Evolutionary conservation across 257 asterid genomes (phyloP), one percentile per base, ranked within the genome.

Genomic region (Scutellaria barbata): DNA sequence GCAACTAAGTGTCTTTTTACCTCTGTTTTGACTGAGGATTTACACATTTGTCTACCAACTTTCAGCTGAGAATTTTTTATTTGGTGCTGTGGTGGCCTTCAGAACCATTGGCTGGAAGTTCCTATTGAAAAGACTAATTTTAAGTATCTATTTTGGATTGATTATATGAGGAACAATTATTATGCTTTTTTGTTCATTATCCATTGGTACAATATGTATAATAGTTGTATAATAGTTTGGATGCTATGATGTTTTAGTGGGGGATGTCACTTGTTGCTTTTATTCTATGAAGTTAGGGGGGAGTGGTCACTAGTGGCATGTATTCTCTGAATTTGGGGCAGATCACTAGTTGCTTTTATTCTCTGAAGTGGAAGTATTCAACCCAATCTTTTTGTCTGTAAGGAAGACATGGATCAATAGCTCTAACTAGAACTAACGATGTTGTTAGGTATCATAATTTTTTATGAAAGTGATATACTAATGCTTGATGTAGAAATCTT

Each of bases 1-100:
- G 2, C 13, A 60, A 39, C 5, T 1, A 22, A 7, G 17, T 11
- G 6, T 40, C 25, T 22, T 22, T 22, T 22, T 22, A 22, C 25
- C 25, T 22, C 25, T 22, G 25, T 68, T 54, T 54, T 48, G 60
- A 18, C 5, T 48, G 9, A 11, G 60, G 17, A 14, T 37, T 68
- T 22, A 22, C 25, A 22, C 25, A 22, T 22, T 22, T 22, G 25
- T 22, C 25, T 53, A 20, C 46, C 62, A 17, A 6, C 37, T 18
- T 3, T 17, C 8, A 6, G 30, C 40, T 47, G 18, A 17, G 8
- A 47, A n/a, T 48, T 35, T 39, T 55, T 47, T 58, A 17, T 37
- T 47, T 8, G 10, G 25, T 22, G 25, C 25, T 57, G 66, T 74
- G 48, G 58, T 54, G 37, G 51, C 18, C 13, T 16, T 67, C 57